Evolutionary conservation across 345 rosid species (phyloP).

Genomic region (Raphanus sativus): DNA sequence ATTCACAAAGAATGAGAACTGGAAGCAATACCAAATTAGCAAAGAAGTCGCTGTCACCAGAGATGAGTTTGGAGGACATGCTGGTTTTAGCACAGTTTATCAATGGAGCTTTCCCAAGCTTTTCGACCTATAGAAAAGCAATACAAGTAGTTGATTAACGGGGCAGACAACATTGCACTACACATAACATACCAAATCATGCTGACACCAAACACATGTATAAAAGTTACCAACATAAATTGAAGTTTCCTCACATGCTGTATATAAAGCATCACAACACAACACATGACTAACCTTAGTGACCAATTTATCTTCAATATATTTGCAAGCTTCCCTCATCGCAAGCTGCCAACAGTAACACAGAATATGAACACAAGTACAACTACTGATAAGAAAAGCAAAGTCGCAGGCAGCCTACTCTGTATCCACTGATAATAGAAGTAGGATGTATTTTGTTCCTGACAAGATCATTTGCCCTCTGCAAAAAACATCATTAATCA

Average conservation of each 20-base stretch:
- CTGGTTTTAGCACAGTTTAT: conserved; percentile 92
- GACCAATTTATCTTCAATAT: conserved; percentile 83
- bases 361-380: not conserved
- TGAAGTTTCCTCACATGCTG: not conserved
- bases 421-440: conserved; percentile 89
- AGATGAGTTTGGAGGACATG: conserved; percentile 96
- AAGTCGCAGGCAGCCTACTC: conserved; percentile 50
- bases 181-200: not conserved
- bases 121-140: conserved; percentile 61
- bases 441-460: conserved; percentile 98
- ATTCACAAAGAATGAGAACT: conserved; percentile 6
- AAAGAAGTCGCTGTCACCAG: conserved; percentile 86
- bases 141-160: not conserved
- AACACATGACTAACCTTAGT: conserved; percentile 58
- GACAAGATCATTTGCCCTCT: conserved; percentile 96
- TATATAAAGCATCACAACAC: not conserved
- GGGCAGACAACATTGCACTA: not conserved
- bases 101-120: conserved; percentile 69
- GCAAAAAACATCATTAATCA: conserved; percentile 32
- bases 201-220: not conserved
- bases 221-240: not conserved
- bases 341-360: conserved; percentile 65
- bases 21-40: conserved; percentile 74
- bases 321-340: conserved; percentile 97
- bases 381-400: not conserved